Evolutionary conservation across 169 alveolate genomes (phyloP).

Genomic region (Babesia divergens): DNA sequence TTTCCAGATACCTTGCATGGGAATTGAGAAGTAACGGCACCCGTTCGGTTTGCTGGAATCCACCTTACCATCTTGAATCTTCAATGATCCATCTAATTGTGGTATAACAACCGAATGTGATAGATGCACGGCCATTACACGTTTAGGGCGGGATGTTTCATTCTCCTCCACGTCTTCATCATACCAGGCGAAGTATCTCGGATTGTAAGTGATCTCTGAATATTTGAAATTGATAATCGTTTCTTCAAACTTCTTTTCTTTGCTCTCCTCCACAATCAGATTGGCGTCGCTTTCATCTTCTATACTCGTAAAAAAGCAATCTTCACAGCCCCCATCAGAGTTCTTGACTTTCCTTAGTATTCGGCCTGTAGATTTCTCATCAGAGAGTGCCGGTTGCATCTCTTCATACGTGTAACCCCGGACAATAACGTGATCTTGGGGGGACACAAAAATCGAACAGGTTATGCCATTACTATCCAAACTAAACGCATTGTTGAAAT

Average conservation of each 20-base stretch:
- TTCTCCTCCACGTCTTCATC: background rate
- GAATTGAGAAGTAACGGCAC: background rate
- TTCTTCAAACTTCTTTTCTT: too few species aligned
- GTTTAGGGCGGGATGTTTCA: too few species aligned
- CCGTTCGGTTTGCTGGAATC: background rate
- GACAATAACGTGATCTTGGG: background rate
- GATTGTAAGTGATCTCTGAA: background rate
- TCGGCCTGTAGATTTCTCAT: too few species aligned
- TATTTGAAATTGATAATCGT: background rate
- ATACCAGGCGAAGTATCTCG: constrained; percentile 6
- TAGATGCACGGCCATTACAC: background rate
- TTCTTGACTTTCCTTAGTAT: too few species aligned
- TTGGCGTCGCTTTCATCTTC: too few species aligned
- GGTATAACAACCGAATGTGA: background rate
- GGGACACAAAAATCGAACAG: background rate
- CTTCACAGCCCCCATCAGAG: too few species aligned
- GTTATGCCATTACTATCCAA: constrained; percentile 5
- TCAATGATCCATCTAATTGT: background rate
- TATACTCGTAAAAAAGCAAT: too few species aligned
- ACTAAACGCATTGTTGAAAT: background rate
- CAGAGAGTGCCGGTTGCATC: too few species aligned
- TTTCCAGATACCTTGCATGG: background rate
- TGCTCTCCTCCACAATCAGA: too few species aligned
- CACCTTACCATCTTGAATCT: background rate
- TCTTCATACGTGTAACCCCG: background rate